Evolutionary conservation across 2,329 filamentous ascomycete species (phyloP).

Genomic region (Alternaria gansuensis): DNA sequence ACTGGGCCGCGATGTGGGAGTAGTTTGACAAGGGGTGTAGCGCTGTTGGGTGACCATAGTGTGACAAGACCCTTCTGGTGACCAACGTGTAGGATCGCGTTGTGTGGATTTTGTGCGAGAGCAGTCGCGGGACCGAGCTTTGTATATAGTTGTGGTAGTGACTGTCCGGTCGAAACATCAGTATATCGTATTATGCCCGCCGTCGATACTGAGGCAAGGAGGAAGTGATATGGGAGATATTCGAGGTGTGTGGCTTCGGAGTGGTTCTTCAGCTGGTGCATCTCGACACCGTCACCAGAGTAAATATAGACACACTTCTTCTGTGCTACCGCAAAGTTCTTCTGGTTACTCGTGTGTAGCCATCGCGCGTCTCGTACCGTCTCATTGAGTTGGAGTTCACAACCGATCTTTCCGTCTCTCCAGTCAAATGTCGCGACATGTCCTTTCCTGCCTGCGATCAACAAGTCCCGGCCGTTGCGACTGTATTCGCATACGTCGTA

Average conservation of each 20-base stretch:
- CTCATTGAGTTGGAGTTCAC: conserved; percentile 89
- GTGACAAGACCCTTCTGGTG: conserved; percentile 96
- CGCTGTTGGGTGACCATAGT: conserved; percentile 92
- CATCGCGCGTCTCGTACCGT: conserved; percentile 89
- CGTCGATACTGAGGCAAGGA: conserved; percentile 85
- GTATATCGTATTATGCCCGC: conserved; percentile 88
- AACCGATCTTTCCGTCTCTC: conserved; percentile 88
- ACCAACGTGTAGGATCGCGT: conserved; percentile 89
- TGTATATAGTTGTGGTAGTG: conserved; percentile 85
- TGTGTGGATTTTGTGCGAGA: conserved; percentile 87
- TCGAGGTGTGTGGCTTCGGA: conserved; percentile 92
- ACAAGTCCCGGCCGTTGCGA: conserved; percentile 83
- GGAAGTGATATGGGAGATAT: conserved; percentile 95
- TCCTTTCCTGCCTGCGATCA: conserved; percentile 88
- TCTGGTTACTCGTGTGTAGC: conserved; percentile 82
- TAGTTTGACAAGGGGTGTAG: conserved; percentile 87
- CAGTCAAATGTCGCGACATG: conserved; percentile 98
- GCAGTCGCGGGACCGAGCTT: conserved; percentile 84
- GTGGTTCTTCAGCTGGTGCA: conserved; percentile 91
- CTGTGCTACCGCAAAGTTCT: conserved; percentile 93
- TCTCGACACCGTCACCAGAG: conserved; percentile 86
- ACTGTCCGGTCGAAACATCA: conserved; percentile 90
- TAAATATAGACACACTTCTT: conserved; percentile 98
- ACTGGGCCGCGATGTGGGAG: conserved; percentile 90
- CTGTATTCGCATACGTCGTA: conserved; percentile 91